Base-by-base conservation (phyloP, 192 early-diverging fungal species). In the Entrophospora sp. region DNA sequence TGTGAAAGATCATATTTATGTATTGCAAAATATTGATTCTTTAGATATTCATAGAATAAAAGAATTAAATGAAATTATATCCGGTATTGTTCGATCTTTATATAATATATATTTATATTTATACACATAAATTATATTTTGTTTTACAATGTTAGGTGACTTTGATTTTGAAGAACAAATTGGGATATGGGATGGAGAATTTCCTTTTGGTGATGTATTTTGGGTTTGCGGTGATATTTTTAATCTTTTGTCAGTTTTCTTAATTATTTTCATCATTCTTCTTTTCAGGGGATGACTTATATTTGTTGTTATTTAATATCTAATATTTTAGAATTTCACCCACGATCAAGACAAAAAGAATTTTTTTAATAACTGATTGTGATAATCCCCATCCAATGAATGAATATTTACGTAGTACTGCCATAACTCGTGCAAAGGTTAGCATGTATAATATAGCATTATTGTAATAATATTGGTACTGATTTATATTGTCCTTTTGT, bases 351-450 rank as follows among this genome's bases (percentile, higher is more conserved):
- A 73, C 73, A 7, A 86, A 85, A 67, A 82, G 87, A 18, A 55
- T 91, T 48, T 91, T 90, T 55, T 51, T 92, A 4, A 81, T 92
- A 38, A 92, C 90, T 42, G 78, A 85, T 59, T 74, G 84, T 58
- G 85, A 87, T 59, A 72, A 82, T 48, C 90, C 90, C 2, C 80
- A 87, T 66, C 35, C 55, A 0, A 69, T 58, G 24, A 78, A 85
- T 40, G 28, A 73, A 30, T 66, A 73, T 22, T 55, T 83, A 27
- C 66, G 77, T 43, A 74, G 75, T 44, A 77, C 83, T 12, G 79
- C 83, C 7, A 80, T 77, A 1, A 78, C 75, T 20, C 73, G 84
- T 18, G 81, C 83, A 25, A 86, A 69, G 67, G 77, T 82, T 42
- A 58, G 37, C 16, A 35, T 34, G 7, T 20, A 51, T 38, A 9